These are phyloP conservation scores for Boletus rubropictus DNA, from an alignment of 768 basidiomycete genomes.

Conservation along the genomic window DNA sequence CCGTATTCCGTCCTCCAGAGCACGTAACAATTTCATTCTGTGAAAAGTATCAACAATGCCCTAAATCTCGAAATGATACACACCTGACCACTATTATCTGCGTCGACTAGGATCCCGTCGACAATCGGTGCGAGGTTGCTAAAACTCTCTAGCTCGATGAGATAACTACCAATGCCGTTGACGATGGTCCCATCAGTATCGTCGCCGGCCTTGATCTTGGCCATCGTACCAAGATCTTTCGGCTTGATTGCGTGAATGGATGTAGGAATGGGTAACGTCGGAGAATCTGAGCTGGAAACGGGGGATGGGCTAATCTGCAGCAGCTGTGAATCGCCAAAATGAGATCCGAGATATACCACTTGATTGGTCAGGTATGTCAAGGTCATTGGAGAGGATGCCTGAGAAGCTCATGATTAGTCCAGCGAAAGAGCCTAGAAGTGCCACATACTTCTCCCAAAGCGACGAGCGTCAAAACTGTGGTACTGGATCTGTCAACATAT, in stretches of 20 bases:
- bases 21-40: conserved; percentile 82
- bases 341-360: conserved; percentile 73
- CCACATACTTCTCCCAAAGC: conserved; percentile 66
- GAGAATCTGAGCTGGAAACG: conserved; percentile 33
- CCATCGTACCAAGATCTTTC: conserved; percentile 33
- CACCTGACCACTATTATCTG: conserved; percentile 67
- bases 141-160: conserved; percentile 59
- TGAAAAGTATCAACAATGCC: neutral
- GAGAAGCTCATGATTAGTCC: neutral
- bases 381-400: conserved; percentile 69
- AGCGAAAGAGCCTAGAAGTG: neutral
- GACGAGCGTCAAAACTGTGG: conserved; percentile 41
- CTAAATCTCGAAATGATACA: conserved; percentile 8
- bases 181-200: conserved; percentile 43
- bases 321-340: conserved; percentile 76
- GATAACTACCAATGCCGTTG: conserved; percentile 46
- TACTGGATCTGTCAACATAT: conserved; percentile 42
- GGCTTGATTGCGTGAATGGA: conserved; percentile 41
- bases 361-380: conserved; percentile 70
- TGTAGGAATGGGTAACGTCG: conserved; percentile 48
- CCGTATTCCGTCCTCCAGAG: conserved; percentile 74
- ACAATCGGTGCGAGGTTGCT: conserved; percentile 79
- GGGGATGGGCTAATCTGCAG: conserved; percentile 51
- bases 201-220: conserved; percentile 30
- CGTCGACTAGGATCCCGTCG: conserved; percentile 74